A percentile compares a stretch with the other conserved stretches of the same genome.
phyloP scores from a whole-genome alignment of 2,329 filamentous ascomycete genomes.

The Aspergillus sp. region DNA sequence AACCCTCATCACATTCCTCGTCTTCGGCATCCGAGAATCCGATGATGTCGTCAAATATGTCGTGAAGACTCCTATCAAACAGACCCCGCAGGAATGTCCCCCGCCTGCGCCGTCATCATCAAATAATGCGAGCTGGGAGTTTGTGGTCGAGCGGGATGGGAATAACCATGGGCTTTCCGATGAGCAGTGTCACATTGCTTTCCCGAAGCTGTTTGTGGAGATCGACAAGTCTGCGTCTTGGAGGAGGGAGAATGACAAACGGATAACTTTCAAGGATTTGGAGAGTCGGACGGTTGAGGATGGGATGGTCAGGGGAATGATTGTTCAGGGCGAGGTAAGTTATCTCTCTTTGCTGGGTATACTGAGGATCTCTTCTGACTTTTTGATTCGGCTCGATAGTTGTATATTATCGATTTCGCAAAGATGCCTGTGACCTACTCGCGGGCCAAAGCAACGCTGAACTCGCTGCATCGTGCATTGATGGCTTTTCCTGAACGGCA shows the following conservation, averaged over 20 bases:
- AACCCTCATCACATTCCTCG: slow-evolving; percentile 22
- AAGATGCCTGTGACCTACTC: slow-evolving; percentile 29
- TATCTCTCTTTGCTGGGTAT: background rate
- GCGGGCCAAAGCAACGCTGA: slow-evolving; percentile 39
- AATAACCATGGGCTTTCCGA: slow-evolving; percentile 32
- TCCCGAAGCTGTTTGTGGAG: slow-evolving; percentile 35
- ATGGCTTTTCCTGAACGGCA: slow-evolving; percentile 32
- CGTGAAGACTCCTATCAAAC: slow-evolving; percentile 11
- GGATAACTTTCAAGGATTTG: slow-evolving; percentile 30
- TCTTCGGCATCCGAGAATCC: slow-evolving; percentile 13
- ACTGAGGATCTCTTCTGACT: background rate
- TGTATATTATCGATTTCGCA: slow-evolving; percentile 33
- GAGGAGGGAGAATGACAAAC: slow-evolving; percentile 10
- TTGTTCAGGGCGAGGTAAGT: slow-evolving; percentile 33
- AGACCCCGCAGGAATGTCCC: slow-evolving; percentile 1
- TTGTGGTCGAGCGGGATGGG: slow-evolving; percentile 26
- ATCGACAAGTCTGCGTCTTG: slow-evolving; percentile 26
- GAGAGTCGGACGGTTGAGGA: slow-evolving; percentile 26
- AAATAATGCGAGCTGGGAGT: slow-evolving; percentile 24
- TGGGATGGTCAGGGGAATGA: slow-evolving; percentile 33
- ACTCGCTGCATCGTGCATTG: slow-evolving; percentile 46
- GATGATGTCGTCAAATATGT: slow-evolving; percentile 15
- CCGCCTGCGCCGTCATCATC: background rate
- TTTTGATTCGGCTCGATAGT: slow-evolving; percentile 12
- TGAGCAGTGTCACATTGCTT: slow-evolving; percentile 34